These are phyloP conservation scores for Aspergillus sp. DNA, from an alignment of 2,329 filamentous ascomycete genomes.

Conservation along the genomic window DNA sequence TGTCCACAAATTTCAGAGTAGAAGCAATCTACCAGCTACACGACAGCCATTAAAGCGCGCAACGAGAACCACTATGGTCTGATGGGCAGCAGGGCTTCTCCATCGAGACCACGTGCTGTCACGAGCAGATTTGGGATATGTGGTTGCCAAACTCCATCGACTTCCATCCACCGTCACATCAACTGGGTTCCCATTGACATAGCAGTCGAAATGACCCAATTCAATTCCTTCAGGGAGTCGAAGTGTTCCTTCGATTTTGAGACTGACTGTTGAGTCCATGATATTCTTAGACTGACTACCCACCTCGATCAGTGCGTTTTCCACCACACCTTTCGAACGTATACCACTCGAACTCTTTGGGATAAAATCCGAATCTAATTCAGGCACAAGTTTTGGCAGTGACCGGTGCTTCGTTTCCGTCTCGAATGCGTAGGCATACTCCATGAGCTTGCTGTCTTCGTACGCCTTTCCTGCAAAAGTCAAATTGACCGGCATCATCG, in stretches of 20 bases:
- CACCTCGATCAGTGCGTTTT: conserved; percentile 10
- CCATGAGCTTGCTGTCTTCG: conserved; percentile 42
- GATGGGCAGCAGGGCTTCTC: conserved; percentile 30
- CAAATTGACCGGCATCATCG: conserved; percentile 57
- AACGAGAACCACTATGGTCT: conserved; percentile 31
- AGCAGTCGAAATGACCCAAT: conserved; percentile 20
- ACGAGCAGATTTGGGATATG: conserved; percentile 30
- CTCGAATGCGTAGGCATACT: conserved; percentile 36
- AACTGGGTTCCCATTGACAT: conserved; percentile 30
- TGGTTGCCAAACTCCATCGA: conserved; percentile 24
- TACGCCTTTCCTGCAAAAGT: conserved; percentile 58
- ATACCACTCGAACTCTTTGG: background rate
- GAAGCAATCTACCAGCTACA: conserved; percentile 28
- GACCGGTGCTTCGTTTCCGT: conserved; percentile 25
- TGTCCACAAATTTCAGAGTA: conserved; percentile 23
- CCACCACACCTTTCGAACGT: background rate
- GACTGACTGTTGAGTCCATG: conserved; percentile 9
- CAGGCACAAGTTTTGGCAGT: conserved; percentile 26
- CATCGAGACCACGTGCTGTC: conserved; percentile 31
- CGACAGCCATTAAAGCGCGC: conserved; percentile 17
- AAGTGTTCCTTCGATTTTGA: conserved; percentile 14
- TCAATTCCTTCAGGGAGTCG: conserved; percentile 13
- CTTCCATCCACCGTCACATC: conserved; percentile 19
- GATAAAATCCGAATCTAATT: conserved; percentile 29
- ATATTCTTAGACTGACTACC: conserved; percentile 16